These are phyloP conservation scores for Candida ovalis DNA, from an alignment of 805 yeast species.

Conservation along the genomic window DNA sequence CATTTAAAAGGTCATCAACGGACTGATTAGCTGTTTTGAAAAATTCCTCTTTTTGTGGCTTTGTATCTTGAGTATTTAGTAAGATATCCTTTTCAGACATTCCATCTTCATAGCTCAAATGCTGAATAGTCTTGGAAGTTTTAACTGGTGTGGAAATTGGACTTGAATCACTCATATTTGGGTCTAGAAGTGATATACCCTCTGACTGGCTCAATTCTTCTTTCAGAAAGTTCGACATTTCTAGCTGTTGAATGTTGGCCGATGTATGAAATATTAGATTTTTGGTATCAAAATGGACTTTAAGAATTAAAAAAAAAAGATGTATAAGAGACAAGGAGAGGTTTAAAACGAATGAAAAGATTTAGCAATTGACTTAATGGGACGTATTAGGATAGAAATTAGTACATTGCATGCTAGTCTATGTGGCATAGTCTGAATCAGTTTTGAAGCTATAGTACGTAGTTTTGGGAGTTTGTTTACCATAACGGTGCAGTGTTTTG, in stretches of 20 bases:
- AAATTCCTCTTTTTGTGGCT: constrained; percentile 13
- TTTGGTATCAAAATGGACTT: neutral
- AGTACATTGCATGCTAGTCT: neutral
- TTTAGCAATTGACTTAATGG: too few species aligned
- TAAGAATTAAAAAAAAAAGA: neutral
- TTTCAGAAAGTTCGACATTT: neutral
- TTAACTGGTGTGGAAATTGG: neutral
- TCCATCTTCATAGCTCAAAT: neutral
- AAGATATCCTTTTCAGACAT: neutral
- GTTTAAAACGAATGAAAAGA: too few species aligned
- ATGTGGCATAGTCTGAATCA: neutral
- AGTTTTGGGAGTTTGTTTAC: too few species aligned
- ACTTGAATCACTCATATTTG: neutral
- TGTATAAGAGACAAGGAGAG: too few species aligned
- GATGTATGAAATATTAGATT: neutral
- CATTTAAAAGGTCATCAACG: constrained; percentile 37
- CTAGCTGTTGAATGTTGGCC: neutral
- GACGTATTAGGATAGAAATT: too few species aligned
- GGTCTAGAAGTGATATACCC: neutral
- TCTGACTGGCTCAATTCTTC: neutral
- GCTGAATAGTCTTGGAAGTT: neutral
- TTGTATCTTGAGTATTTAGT: neutral
- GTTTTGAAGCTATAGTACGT: neutral
- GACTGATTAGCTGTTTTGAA: constrained; percentile 32
- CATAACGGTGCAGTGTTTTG: neutral